Conservation (phyloP, 2,329 filamentous ascomycete genomes). For the Trichoderma oligosporum region DNA sequence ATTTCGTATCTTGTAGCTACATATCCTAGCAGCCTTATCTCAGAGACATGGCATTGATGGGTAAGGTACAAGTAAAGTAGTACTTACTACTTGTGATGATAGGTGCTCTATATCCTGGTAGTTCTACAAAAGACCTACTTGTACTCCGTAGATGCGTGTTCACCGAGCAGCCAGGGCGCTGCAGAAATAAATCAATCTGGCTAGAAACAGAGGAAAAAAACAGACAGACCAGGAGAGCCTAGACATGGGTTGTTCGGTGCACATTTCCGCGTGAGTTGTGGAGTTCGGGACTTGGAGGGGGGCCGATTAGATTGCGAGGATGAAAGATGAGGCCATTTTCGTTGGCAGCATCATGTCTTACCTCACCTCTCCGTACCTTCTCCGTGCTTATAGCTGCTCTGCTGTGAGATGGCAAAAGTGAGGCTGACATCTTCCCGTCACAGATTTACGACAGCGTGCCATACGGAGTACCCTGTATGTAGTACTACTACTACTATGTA, state of each 20-base stretch:
- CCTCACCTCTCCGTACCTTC: neutral
- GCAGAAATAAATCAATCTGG: neutral
- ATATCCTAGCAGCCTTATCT: too few species aligned
- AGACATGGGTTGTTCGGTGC: neutral
- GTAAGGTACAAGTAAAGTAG: too few species aligned
- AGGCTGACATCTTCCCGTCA: too few species aligned
- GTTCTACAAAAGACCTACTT: too few species aligned
- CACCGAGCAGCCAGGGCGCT: neutral
- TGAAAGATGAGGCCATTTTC: slow-evolving; percentile 12
- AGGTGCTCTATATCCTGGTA: too few species aligned
- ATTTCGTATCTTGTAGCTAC: too few species aligned
- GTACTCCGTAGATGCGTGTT: neutral
- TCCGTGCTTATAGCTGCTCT: neutral
- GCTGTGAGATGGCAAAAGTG: too few species aligned
- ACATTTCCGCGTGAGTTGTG: neutral
- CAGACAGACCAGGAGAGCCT: neutral
- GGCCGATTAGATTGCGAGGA: slow-evolving; percentile 4
- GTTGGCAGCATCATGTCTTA: neutral
- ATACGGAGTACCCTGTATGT: too few species aligned
- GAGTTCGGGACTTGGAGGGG: neutral
- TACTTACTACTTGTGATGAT: too few species aligned
- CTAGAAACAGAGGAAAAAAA: neutral
- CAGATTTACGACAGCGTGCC: too few species aligned
- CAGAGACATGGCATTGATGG: too few species aligned
- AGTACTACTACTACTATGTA: too few species aligned